A percentile compares a stretch with the other conserved stretches of the same genome.
These are phyloP conservation scores for Moricandia moricandioides DNA, from an alignment of 345 rosid species.

Conservation along the genomic window DNA sequence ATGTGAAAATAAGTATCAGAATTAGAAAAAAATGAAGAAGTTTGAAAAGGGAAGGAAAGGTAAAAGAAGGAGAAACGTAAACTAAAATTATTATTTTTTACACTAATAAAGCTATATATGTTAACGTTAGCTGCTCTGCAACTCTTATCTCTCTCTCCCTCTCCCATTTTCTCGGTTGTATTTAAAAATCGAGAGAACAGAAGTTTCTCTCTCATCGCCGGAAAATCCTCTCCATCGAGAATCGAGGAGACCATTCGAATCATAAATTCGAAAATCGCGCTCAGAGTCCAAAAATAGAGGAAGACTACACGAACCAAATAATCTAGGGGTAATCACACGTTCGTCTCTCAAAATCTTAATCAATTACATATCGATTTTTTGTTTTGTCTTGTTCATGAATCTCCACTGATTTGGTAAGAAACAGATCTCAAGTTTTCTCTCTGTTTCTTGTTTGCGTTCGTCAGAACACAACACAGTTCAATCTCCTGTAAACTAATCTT, in stretches of 20 bases:
- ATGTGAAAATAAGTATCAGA: not conserved
- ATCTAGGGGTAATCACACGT: slow-evolving; percentile 7
- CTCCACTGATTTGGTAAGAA: not conserved
- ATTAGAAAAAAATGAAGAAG: slow-evolving; percentile 8
- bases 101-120: slow-evolving; percentile 10
- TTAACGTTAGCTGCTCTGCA: slow-evolving; percentile 32
- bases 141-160: slow-evolving; percentile 22
- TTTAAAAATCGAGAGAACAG: not conserved
- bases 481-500: not conserved
- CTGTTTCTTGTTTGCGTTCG: not conserved
- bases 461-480: not conserved
- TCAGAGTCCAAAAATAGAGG: not conserved
- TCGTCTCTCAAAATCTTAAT: not conserved
- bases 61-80: no score
- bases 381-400: not conserved
- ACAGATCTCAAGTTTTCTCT: slow-evolving; percentile 11
- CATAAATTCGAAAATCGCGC: not conserved
- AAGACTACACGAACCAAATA: not conserved
- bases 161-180: not conserved
- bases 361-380: not conserved
- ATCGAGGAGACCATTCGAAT: slow-evolving; percentile 6
- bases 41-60: slow-evolving; percentile 21
- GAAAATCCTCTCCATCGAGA: not conserved
- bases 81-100: no score
- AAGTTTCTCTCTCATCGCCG: slow-evolving; percentile 26